Percentiles rank a stretch among this genome's conserved stretches.
Evolutionary conservation across 2,329 filamentous ascomycete genomes (phyloP).

Genomic region (Colletotrichum sp.): DNA sequence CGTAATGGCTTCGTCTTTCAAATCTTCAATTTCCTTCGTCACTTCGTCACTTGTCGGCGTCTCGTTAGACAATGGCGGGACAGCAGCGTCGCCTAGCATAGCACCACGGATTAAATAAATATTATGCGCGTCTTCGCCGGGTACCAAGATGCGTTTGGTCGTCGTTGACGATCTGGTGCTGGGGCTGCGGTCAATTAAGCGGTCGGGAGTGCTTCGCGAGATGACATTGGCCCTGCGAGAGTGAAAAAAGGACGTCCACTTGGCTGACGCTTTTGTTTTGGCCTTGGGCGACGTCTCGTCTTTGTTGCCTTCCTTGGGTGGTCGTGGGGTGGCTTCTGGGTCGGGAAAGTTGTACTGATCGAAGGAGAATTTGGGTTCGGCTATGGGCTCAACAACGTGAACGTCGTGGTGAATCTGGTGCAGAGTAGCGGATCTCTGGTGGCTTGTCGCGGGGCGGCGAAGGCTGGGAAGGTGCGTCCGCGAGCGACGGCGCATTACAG

Average conservation of each 20-base stretch:
- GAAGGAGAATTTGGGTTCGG: slow-evolving; percentile 19
- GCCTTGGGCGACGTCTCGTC: neutral
- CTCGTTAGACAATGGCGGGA: neutral
- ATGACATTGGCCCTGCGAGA: slow-evolving; percentile 35
- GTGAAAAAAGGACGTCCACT: slow-evolving; percentile 66
- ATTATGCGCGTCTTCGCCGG: slow-evolving; percentile 32
- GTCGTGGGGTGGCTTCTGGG: neutral
- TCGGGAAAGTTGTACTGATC: slow-evolving; percentile 10
- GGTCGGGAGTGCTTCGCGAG: slow-evolving; percentile 29
- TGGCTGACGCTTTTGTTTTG: slow-evolving; percentile 24
- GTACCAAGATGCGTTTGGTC: slow-evolving; percentile 30
- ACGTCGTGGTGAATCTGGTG: slow-evolving; percentile 53
- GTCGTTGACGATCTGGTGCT: slow-evolving; percentile 17
- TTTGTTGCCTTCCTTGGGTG: neutral
- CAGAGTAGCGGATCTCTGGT: slow-evolving; percentile 75
- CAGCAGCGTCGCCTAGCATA: slow-evolving; percentile 17
- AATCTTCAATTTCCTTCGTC: neutral
- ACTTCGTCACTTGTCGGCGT: neutral
- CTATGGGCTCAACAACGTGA: slow-evolving; percentile 22
- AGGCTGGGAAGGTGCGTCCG: slow-evolving; percentile 69
- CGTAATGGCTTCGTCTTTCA: neutral
- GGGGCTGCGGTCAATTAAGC: slow-evolving; percentile 32
- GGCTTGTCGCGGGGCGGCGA: slow-evolving; percentile 77
- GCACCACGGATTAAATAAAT: slow-evolving; percentile 11
- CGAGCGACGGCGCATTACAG: slow-evolving; percentile 51